These are phyloP conservation scores for Eutrema yunnanense DNA, from an alignment of 345 rosid genomes.

Conservation along the genomic window DNA sequence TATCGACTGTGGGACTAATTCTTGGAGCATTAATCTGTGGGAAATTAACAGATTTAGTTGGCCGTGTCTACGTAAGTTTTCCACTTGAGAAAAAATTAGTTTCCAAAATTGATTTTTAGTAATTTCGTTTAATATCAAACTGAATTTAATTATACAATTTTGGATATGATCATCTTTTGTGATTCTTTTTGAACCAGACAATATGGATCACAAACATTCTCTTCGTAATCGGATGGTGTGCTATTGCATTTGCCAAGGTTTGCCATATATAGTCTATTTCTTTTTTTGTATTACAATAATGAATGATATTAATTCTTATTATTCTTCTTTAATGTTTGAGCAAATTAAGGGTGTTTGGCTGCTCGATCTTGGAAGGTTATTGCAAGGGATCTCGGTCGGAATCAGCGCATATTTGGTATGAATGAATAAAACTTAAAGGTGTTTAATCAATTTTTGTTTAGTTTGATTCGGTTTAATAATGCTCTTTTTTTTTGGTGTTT, in stretches of 20 bases:
- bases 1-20: conserved; percentile 43
- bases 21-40: conserved; percentile 45
- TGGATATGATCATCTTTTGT: neutral
- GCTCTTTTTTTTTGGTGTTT: neutral
- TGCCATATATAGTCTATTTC: neutral
- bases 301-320: neutral
- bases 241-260: conserved; percentile 54
- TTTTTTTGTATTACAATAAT: neutral
- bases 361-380: conserved; percentile 68
- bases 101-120: neutral
- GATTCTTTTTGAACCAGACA: conserved; percentile 30
- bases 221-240: conserved; percentile 43
- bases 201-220: conserved; percentile 43
- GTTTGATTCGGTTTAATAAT: neutral
- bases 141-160: neutral
- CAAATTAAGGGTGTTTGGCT: conserved; percentile 45
- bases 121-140: neutral
- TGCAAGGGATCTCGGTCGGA: conserved; percentile 68
- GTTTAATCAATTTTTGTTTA: neutral
- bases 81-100: too few species aligned
- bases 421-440: neutral
- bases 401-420: conserved; percentile 74
- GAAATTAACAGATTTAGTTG: conserved; percentile 39
- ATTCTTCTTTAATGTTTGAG: neutral
- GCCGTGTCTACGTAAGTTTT: conserved; percentile 41